These are phyloP conservation scores for Flaveria floridana DNA, from an alignment of 140 eudicot species.

Conservation along the genomic window DNA sequence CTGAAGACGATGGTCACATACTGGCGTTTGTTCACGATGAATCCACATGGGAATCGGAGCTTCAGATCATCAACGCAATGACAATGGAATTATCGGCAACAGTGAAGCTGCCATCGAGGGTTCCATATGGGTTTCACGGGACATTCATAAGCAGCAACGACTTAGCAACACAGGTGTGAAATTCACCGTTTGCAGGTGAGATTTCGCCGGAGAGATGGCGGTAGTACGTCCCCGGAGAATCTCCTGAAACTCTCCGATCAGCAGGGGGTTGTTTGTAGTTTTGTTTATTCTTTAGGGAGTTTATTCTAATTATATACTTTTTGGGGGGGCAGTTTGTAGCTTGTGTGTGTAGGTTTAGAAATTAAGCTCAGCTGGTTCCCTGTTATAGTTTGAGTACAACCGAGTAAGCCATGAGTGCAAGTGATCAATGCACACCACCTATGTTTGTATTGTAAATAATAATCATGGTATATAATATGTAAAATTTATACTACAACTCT, in stretches of 20 bases:
- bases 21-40: constrained; percentile 64
- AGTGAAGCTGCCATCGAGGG: constrained; percentile 57
- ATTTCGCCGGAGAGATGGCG: constrained; percentile 76
- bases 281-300: constrained; percentile 29
- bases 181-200: constrained; percentile 32
- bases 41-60: constrained; percentile 57
- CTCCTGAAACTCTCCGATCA: constrained; percentile 28
- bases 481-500: neutral
- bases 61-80: constrained; percentile 58
- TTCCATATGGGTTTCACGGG: constrained; percentile 74
- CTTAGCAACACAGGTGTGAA: constrained; percentile 52
- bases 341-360: constrained; percentile 51
- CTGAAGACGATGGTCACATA: constrained; percentile 64
- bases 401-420: constrained; percentile 28
- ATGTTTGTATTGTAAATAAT: constrained; percentile 34
- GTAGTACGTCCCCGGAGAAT: constrained; percentile 80
- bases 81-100: constrained; percentile 49
- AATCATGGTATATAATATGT: constrained; percentile 21
- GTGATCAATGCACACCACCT: constrained; percentile 19
- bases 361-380: constrained; percentile 77
- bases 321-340: constrained; percentile 64
- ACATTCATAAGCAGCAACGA: constrained; percentile 53
- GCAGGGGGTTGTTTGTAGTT: constrained; percentile 19
- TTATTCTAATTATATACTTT: constrained; percentile 34
- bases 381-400: constrained; percentile 32